Conservation (phyloP, 371 early-diverging fungal genomes). For the Parasitella parasitica region DNA sequence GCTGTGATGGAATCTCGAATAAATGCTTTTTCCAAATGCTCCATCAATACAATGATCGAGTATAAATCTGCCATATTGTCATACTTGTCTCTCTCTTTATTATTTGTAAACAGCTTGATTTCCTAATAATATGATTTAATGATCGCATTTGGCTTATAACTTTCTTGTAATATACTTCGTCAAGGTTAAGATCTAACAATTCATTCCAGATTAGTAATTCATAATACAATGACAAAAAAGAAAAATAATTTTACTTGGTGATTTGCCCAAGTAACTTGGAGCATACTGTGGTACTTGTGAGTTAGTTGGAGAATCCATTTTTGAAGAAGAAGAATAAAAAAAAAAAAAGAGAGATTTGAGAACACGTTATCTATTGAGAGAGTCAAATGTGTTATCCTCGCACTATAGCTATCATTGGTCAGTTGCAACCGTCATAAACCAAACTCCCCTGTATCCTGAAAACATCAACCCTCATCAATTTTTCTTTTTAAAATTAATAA, state of each 20-base stretch:
- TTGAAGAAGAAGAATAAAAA: background rate
- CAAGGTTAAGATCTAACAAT: conserved; percentile 35
- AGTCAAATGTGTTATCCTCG: background rate
- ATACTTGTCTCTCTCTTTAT: conserved; percentile 85
- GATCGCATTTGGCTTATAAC: no score
- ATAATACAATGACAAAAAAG: background rate
- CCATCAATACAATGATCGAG: conserved; percentile 85
- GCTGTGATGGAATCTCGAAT: conserved; percentile 85
- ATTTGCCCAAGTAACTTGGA: conserved; percentile 26
- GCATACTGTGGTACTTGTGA: conserved; percentile 34
- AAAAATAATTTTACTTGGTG: conserved; percentile 22
- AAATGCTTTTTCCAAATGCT: conserved; percentile 92
- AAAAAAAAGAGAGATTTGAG: background rate
- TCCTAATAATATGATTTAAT: conserved; percentile 53
- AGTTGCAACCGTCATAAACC: background rate
- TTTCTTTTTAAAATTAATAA: background rate
- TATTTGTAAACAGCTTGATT: conserved; percentile 73
- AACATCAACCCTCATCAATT: conserved; percentile 3
- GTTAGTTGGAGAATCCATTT: conserved; percentile 32
- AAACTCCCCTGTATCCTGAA: conserved; percentile 9
- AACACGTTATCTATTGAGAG: background rate
- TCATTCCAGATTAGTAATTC: background rate
- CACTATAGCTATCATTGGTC: background rate
- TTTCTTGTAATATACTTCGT: conserved; percentile 31
- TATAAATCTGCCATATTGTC: conserved; percentile 94